These are phyloP conservation scores for Erythrobasidium hasegawianum DNA, from an alignment of 1,284 basidiomycete species.

Conservation along the genomic window DNA sequence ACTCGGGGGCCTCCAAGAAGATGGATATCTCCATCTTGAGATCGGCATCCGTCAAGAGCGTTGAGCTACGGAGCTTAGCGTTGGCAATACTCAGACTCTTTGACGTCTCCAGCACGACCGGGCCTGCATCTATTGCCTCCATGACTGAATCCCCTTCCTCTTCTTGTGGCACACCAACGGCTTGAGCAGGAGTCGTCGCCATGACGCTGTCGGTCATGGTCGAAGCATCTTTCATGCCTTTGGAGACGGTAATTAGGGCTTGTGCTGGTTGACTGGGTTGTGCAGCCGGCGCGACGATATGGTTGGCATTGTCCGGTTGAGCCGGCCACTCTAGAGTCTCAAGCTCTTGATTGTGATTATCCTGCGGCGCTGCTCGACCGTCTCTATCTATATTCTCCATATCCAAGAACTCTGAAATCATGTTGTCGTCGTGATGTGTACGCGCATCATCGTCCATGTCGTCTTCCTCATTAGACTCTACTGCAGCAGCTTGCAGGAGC, in stretches of 20 bases:
- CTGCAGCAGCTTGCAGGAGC: neutral
- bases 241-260: too few relatives aligned
- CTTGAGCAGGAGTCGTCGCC: too few relatives aligned
- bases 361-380: neutral
- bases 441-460: neutral
- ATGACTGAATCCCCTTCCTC: too few relatives aligned
- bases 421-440: neutral
- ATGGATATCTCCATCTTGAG: constrained; percentile 9
- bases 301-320: neutral
- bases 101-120: constrained; percentile 2
- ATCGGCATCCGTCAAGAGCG: constrained; percentile 7
- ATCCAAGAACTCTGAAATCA: too few relatives aligned
- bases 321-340: neutral
- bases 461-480: neutral
- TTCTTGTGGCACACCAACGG: too few relatives aligned
- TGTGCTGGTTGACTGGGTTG: too few relatives aligned
- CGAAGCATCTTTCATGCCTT: too few relatives aligned
- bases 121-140: neutral
- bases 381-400: too few relatives aligned
- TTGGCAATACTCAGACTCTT: neutral
- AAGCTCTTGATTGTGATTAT: neutral
- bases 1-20: constrained; percentile 25
- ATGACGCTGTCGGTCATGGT: too few relatives aligned
- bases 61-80: neutral
- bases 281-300: neutral